Base-by-base conservation (phyloP, 225 moss, liverwort and hornwort species). In the Bryum argenteum region DNA sequence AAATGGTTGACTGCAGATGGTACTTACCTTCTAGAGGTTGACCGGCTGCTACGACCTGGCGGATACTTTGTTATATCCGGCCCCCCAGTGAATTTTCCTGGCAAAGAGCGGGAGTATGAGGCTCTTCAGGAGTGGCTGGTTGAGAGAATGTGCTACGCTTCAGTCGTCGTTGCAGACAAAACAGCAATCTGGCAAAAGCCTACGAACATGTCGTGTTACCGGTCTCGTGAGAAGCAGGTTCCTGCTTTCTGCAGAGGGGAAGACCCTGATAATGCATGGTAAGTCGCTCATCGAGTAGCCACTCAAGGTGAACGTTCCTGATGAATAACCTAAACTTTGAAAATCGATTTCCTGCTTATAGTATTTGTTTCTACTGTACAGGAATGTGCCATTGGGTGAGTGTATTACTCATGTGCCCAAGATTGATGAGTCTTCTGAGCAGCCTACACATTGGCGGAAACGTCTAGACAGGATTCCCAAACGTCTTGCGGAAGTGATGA, bases 51-150 rank as follows among this genome's bases (percentile, higher is more conserved):
- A 52, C 87, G 89, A 52, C 80, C 85, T 59, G 87, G 85, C 5
- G 89, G 87, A 12, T 85, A 67, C 62, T 91, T 86, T 66, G 76
- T 85, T 12, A 55, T 77, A 28, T 89, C 82, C 50, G 83, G 86
- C 28, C 87, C 89, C 40, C 86, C 89, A 0, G 85, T 89, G 60
- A 80, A 86, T 57, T 76, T 70, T 63, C 50, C 38, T 15, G 84
- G 87, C 28, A 87, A 87, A 77, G 83, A 87, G 74, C 81, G 65
- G 55, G 87, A 87, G 33, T 84, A 67, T 19, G 87, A 87, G 58
- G 38, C 56, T 43, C 78, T 87, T 37, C 83, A 81, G 23, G 87
- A 81, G 47, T 11, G 81, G 23, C 54, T 87, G 11, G 73, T 33
- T 38, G 78, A 77, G 71, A 84, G 74, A 56, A 80, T 84, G 76